Base-by-base conservation (phyloP, 148 eudicot genomes). In the Cornus controversa region DNA sequence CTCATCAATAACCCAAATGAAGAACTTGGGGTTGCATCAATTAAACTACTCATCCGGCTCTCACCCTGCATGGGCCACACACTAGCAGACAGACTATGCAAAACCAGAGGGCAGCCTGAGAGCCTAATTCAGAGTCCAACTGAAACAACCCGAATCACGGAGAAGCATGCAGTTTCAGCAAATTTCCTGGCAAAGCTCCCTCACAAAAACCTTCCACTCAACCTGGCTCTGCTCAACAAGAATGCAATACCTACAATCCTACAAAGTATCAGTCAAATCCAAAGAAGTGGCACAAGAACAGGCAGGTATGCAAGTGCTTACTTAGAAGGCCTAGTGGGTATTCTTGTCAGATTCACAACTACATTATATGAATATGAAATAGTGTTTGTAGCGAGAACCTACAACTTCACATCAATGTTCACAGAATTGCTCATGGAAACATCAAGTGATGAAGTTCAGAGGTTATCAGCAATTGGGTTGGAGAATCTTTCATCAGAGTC, bases 271-370 rank as follows among this genome's bases (percentile, higher is more conserved):
- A 69, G 27, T 76, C 80, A 86, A 66, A 80, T 91, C 79, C 96
- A 85, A 80, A 84, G 57, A 69, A 75, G 57, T 15, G 94, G 88
- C 66, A 76, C 84, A 54, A 83, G 91, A 85, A 76, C 83, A 80
- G 89, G 86, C 87, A 86, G 90, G 75, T 80, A 91, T 78, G 79
- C 85, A 72, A 40, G 72, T 70, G 53, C 75, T 73, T 93, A 87
- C 81, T 82, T 90, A 45, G 96, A 91, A 77, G 98, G 98, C 66
- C 84, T 93, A 47, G 96, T 90, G 26, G 98, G 98, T 9, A 83
- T 89, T 76, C 87, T 93, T 68, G 96, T 90, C 79, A 90, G 96
- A 80, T 89, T 91, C 75, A 93, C 98, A 57, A 80, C 89, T 66
- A 93, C 96, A 18, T 64, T 93, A 64, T 90, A 90, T 60, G 94